Evolutionary conservation across 2,329 filamentous ascomycete species (phyloP), one percentile per base, ranked within the genome.

Genomic region (Cercospora brassicicola): DNA sequence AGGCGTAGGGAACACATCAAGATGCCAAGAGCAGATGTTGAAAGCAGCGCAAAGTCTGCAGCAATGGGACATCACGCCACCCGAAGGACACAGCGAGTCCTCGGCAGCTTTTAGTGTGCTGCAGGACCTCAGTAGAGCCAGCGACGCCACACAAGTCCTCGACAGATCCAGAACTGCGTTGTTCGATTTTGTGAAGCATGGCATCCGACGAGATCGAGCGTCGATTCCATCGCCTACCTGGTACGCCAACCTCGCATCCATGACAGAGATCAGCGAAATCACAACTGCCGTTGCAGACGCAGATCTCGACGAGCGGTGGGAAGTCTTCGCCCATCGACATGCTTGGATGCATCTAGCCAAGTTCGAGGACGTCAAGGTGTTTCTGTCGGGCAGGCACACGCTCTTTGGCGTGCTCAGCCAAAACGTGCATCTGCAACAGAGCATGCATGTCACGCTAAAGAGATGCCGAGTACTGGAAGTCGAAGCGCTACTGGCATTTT

Each of bases 1-100:
- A 7, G 89, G 93, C 66, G 86, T 90, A 65, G 86, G 84, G 23
- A 80, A 86, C 9, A 84, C 83, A 30, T 86, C 86, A 3, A 62
- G 23, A 26, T 69, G 66, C 7, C 70, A 72, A 28, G 65, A 62
- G 5, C 67, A 69, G 4, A 66, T 74, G 64, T 64, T 70, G 11
- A 61, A 64, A 56, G 67, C 73, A 18, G 83, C 86, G 20, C 87
- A 92, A 68, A 91, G 90, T 71, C 83, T 98, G 15, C 93, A 95
- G 73, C 90, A 94, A 75, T 99, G 95, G 95, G 94, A 97, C 76
- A 85, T 98, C 20, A 91, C 92, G 13, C 89, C 89, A 0, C 91
- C 93, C 0, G 82, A 85, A 7, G 81, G 84, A 2, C 87, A 65
- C 1, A 65, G 69, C 9, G 57, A 69, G 13, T 63, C 67, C 11